phyloP scores from a whole-genome alignment of 1,284 basidiomycete genomes.

The Tilletia setariae region DNA sequence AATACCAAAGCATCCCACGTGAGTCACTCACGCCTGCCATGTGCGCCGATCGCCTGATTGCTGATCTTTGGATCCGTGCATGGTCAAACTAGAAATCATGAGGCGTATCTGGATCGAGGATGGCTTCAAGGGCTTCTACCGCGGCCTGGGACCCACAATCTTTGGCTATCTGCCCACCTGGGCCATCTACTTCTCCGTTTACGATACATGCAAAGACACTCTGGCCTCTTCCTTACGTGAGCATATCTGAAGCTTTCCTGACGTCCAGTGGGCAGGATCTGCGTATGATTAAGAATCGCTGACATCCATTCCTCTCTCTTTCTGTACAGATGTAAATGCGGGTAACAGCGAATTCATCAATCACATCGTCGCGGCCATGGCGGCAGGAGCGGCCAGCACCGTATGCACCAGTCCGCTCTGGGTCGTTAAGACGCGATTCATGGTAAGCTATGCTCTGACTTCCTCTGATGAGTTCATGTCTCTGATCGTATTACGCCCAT shows the following conservation, averaged over 20 bases:
- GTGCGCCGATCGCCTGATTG: not conserved
- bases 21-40: not conserved
- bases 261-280: too few species aligned
- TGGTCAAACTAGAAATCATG: conserved; percentile 20
- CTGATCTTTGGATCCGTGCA: not conserved
- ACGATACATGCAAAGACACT: conserved; percentile 40
- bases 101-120: conserved; percentile 44
- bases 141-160: conserved; percentile 50
- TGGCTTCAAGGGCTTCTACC: conserved; percentile 50
- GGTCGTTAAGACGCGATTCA: conserved; percentile 53
- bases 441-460: conserved; percentile 27
- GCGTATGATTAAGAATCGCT: not conserved
- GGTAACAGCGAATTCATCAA: conserved; percentile 32
- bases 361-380: conserved; percentile 50
- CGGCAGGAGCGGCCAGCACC: conserved; percentile 46
- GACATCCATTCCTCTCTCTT: not conserved
- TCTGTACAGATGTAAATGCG: not conserved
- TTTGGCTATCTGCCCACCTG: conserved; percentile 53
- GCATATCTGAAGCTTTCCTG: not conserved
- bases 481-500: too few species aligned
- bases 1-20: conserved; percentile 14
- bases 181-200: conserved; percentile 53
- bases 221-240: conserved; percentile 17
- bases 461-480: not conserved
- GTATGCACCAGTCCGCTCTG: conserved; percentile 49